phyloP scores from a whole-genome alignment of 75 land plant species.

The Gnetum montanum region DNA sequence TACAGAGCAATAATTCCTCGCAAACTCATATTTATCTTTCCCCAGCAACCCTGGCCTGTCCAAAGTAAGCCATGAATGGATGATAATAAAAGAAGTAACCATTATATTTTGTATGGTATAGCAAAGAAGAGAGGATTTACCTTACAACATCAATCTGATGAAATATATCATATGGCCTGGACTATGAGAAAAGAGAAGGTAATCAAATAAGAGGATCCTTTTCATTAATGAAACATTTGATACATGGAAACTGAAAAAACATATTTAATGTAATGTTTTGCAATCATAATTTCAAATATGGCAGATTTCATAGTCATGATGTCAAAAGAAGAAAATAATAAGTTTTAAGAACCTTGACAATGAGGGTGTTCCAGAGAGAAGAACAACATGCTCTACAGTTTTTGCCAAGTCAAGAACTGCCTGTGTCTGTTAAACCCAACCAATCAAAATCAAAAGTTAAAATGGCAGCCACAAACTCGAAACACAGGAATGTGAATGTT shows the following conservation, averaged over 20 bases:
- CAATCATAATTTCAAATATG: too few species aligned
- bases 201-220: too few species aligned
- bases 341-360: conserved; percentile 95
- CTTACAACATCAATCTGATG: conserved; percentile 87
- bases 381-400: conserved; percentile 46
- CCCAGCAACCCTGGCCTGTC: conserved; percentile 88
- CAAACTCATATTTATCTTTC: conserved; percentile 85
- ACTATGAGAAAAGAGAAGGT: too few species aligned
- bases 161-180: conserved; percentile 94
- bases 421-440: conserved; percentile 37
- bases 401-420: conserved; percentile 65
- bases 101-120: neutral
- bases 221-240: too few species aligned
- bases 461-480: too few species aligned
- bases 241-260: too few species aligned
- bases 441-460: neutral
- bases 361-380: conserved; percentile 91
- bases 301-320: too few species aligned
- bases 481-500: too few species aligned
- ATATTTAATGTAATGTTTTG: too few species aligned
- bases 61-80: conserved; percentile 8
- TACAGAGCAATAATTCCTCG: conserved; percentile 60
- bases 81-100: conserved; percentile 1
- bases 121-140: conserved; percentile 21
- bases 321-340: too few species aligned